phyloP scores from a whole-genome alignment of 169 alveolate genomes.

The Plasmodium gonderi region DNA sequence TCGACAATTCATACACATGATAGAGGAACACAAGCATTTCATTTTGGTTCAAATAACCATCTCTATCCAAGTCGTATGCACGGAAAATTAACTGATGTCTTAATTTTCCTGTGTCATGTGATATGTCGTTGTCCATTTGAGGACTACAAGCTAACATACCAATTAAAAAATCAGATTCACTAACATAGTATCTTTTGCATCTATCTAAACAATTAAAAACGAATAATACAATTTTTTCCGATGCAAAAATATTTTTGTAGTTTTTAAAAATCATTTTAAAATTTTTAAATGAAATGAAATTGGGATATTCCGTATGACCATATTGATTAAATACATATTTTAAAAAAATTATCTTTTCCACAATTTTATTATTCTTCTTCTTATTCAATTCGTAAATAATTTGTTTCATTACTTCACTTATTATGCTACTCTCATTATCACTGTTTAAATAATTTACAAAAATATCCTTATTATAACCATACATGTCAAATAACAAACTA shows the following conservation, averaged over 20 bases:
- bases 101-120: slow-evolving; percentile 77
- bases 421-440: background rate
- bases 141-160: slow-evolving; percentile 87
- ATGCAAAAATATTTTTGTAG: slow-evolving; percentile 74
- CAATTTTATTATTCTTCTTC: background rate
- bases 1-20: slow-evolving; percentile 77
- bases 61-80: slow-evolving; percentile 81
- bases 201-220: slow-evolving; percentile 83
- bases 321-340: slow-evolving; percentile 58
- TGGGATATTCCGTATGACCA: slow-evolving; percentile 59
- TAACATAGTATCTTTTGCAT: slow-evolving; percentile 66
- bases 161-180: slow-evolving; percentile 79
- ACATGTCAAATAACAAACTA: slow-evolving; percentile 25
- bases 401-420: slow-evolving; percentile 3
- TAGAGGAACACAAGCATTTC: slow-evolving; percentile 73
- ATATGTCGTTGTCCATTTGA: slow-evolving; percentile 74
- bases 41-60: slow-evolving; percentile 73
- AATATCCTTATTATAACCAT: slow-evolving; percentile 18
- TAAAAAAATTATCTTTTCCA: slow-evolving; percentile 39
- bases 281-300: slow-evolving; percentile 35
- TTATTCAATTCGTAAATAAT: background rate
- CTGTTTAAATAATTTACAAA: background rate
- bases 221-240: slow-evolving; percentile 75
- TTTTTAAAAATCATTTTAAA: slow-evolving; percentile 27
- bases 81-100: slow-evolving; percentile 84